Evolutionary conservation across 2,329 filamentous ascomycete genomes (phyloP), one percentile per base, ranked within the genome.

Genomic region (Aspergillus fructus): DNA sequence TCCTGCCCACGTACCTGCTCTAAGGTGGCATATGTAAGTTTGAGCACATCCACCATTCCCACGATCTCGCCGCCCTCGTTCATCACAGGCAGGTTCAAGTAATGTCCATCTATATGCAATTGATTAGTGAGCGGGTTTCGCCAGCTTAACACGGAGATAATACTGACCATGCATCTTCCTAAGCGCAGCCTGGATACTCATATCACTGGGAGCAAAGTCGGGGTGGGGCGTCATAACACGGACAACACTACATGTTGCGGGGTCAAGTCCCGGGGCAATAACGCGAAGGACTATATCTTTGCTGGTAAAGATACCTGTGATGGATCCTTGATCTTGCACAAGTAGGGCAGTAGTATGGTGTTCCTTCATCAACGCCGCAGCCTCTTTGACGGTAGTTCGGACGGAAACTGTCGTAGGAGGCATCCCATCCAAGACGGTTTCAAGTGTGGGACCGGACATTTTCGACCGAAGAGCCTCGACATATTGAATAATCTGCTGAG

Each of bases 211-310:
- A 56, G 94, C 94, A 83, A 99, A 99, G 76, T 99, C 94, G 6
- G 94, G 94, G 73, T 99, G 94, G 63, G 94, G 94, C 34, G 94
- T 99, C 94, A 99, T 99, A 65, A 99, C 94, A 67, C 94, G 89
- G 64, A 99, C 93, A 60, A 99, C 94, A 73, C 93, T 97, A 83
- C 94, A 99, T 70, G 89, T 97, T 59, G 87, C 84, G 46, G 94
- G 94, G 74, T 99, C 94, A 59, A 99, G 83, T 17, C 94, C 94
- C 49, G 94, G 94, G 54, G 94, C 94, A 78, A 99, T 99, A 59
- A 99, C 94, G 75, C 94, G 91, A 58, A 99, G 84, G 58, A 99
- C 94, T 50, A 99, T 93, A 78, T 99, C 94, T 80, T 99, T 99
- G 81, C 94, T 97, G 59, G 94, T 99, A 74, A 99, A 99, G 72